Evolutionary conservation across 2,329 filamentous ascomycete species (phyloP), one percentile per base, ranked within the genome.

Genomic region (Aspergillus nomiae): DNA sequence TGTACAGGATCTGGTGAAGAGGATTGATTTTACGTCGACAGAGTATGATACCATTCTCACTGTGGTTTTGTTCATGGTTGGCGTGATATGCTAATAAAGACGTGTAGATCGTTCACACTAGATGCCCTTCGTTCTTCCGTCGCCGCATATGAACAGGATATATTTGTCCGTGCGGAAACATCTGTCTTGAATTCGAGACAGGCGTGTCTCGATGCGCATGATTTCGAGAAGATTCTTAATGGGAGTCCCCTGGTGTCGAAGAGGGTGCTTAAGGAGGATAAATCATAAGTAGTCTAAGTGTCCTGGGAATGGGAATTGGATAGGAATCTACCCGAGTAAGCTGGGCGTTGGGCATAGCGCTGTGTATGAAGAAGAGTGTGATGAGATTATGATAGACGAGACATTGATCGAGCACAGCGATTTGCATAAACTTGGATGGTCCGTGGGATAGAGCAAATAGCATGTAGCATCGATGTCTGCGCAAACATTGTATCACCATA

Each of bases 121-220:
- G 63, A 63, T 0, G 10, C 38, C 1, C 62, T 69, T 2, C 41
- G 54, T 5, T 21, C 41, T 3, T 70, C 65, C 4, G 60, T 77
- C 10, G 60, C 60, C 41, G 65, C 56, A 0, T 87, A 85, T 62
- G 83, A 86, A 59, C 70, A 76, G 0, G 76, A 75, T 11, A 80
- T 85, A 12, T 76, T 82, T 5, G 57, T 70, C 0, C 77, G 85
- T 3, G 74, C 80, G 0, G 77, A 77, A 1, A 78, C 80, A 0
- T 84, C 81, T 2, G 83, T 87, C 5, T 65, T 85, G 12, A 80
- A 81, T 2, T 85, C 83, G 2, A 77, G 85, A 4, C 79, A 81
- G 65, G 85, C 85, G 0, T 86, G 83, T 63, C 64, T 86, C 2
- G 51, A 55, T 36, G 51, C 51, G 6, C 51, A 55, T 55, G 51